A percentile compares a stretch with the other conserved stretches of the same genome.
Evolutionary conservation across 2,329 filamentous ascomycete species (phyloP).

Genomic region (Ilyonectria sp.): DNA sequence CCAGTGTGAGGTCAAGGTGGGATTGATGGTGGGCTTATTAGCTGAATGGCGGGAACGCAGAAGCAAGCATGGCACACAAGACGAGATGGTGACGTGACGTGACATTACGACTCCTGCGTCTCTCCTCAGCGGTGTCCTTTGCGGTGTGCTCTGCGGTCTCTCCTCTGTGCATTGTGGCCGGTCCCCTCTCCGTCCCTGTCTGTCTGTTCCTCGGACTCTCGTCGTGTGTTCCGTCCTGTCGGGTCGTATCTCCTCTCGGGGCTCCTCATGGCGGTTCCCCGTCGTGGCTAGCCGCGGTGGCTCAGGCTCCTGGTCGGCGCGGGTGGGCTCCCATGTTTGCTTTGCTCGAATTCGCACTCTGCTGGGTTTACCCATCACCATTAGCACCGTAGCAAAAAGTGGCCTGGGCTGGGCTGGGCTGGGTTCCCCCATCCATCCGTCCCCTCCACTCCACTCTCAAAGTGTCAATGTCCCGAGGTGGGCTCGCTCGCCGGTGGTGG

Average conservation of each 20-base stretch:
- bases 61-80: conserved; percentile 15
- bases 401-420: conserved; percentile 3
- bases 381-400: not conserved
- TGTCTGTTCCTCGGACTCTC: not conserved
- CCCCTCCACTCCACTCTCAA: conserved; percentile 6
- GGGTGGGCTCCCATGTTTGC: conserved; percentile 18
- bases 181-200: not conserved
- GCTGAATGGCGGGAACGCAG: conserved; percentile 21
- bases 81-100: conserved; percentile 33
- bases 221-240: conserved; percentile 31
- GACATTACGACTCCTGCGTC: conserved; percentile 23
- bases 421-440: conserved; percentile 12
- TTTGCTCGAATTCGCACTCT: conserved; percentile 8
- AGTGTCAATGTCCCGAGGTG: conserved; percentile 33
- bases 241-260: conserved; percentile 41
- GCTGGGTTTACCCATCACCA: conserved; percentile 17
- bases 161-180: not conserved
- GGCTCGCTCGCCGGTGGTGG: conserved; percentile 30
- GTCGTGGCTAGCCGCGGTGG: conserved; percentile 23
- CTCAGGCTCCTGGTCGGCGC: conserved; percentile 1
- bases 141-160: not conserved
- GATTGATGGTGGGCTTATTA: conserved; percentile 28
- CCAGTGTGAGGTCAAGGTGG: conserved; percentile 28
- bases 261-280: conserved; percentile 43
- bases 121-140: conserved; percentile 2